A percentile compares a stretch with the other conserved stretches of the same genome.
phyloP scores from a whole-genome alignment of 176 grass and related monocot genomes.

The Juncus inflexus region DNA sequence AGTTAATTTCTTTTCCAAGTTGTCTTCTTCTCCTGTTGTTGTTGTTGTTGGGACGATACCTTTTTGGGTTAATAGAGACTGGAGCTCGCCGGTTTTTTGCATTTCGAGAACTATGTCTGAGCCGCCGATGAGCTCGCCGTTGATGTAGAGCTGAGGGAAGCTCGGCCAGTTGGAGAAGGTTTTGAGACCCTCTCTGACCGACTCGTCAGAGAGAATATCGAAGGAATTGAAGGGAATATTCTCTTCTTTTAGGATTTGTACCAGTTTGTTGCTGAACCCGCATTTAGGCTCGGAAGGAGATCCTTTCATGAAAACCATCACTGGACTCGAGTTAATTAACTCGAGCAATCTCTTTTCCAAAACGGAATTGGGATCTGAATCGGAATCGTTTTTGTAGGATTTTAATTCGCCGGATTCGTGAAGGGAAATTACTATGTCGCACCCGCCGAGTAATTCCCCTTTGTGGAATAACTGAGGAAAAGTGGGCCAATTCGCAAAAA shows the following conservation, averaged over 20 bases:
- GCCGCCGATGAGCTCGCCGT: conserved; percentile 86
- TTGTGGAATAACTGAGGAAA: conserved; percentile 93
- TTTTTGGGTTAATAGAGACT: conserved; percentile 69
- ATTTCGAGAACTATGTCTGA: conserved; percentile 90
- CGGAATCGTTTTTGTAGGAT: conserved; percentile 60
- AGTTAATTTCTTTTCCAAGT: conserved; percentile 51
- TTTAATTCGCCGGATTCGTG: conserved; percentile 85
- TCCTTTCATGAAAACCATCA: conserved; percentile 92
- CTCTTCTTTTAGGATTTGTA: conserved; percentile 89
- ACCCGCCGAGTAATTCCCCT: conserved; percentile 86
- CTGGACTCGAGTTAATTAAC: conserved; percentile 57
- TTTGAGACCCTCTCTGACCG: conserved; percentile 79
- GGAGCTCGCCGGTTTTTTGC: conserved; percentile 89
- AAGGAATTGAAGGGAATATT: conserved; percentile 81
- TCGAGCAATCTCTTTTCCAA: conserved; percentile 16
- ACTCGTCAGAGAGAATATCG: conserved; percentile 78
- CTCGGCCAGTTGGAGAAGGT: conserved; percentile 85
- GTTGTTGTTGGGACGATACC: conserved; percentile 16
- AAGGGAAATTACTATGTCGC: conserved; percentile 86
- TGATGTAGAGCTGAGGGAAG: conserved; percentile 92
- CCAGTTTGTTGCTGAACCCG: conserved; percentile 83
- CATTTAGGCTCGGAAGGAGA: conserved; percentile 83
- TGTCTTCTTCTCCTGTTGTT: conserved; percentile 20
- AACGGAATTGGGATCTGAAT: conserved; percentile 40
- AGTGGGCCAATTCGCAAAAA: conserved; percentile 95